A percentile compares a stretch with the other conserved stretches of the same genome.
phyloP scores from a whole-genome alignment of 257 asterid genomes.

The Nicotiana undulata region DNA sequence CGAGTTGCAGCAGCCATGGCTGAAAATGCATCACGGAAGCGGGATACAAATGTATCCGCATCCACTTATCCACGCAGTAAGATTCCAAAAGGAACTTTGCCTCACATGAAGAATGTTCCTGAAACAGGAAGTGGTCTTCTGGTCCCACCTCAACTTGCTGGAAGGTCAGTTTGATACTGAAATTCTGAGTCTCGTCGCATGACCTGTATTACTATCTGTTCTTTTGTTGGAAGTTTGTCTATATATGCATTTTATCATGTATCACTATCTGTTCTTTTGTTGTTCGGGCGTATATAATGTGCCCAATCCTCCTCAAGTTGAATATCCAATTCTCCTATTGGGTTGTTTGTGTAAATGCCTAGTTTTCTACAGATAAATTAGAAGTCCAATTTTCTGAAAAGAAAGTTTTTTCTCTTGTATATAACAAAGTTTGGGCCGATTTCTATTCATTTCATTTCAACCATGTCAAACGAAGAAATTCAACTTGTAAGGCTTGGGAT shows the following conservation, averaged over 20 bases:
- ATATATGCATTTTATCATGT: not conserved
- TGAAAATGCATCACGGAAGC: constrained; percentile 58
- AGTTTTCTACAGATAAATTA: too few species aligned
- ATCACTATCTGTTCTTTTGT: not conserved
- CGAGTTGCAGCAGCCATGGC: constrained; percentile 88
- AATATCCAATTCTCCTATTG: not conserved
- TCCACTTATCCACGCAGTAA: constrained; percentile 51
- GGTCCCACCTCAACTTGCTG: constrained; percentile 79
- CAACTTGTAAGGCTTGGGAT: not conserved
- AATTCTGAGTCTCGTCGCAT: not conserved
- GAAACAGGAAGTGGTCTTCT: constrained; percentile 58
- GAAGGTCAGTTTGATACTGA: constrained; percentile 43
- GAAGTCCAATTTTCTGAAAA: not conserved
- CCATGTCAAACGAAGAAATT: not conserved
- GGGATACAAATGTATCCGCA: constrained; percentile 42
- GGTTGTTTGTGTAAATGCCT: too few species aligned
- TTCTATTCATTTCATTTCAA: not conserved
- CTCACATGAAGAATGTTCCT: constrained; percentile 50
- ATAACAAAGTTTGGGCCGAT: not conserved
- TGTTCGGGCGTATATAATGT: not conserved
- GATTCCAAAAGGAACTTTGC: constrained; percentile 59
- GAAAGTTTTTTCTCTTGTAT: not conserved
- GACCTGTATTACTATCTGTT: not conserved
- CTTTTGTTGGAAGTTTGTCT: not conserved
- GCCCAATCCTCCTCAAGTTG: not conserved